phyloP scores from a whole-genome alignment of 139 green algal species.

The Closterium sp. region DNA sequence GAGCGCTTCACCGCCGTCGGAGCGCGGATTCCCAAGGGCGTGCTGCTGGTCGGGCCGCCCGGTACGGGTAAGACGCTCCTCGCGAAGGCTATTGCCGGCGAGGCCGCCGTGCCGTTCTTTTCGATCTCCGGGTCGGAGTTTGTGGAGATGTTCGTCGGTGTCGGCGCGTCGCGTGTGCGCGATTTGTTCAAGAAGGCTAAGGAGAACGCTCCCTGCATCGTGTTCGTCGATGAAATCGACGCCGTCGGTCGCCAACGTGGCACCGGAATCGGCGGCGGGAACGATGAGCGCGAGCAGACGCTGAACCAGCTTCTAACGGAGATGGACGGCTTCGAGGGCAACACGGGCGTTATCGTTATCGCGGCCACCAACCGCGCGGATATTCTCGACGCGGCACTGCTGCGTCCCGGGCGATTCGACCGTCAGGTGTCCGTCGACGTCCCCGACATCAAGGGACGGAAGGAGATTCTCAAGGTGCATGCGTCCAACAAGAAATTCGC shows the following conservation, averaged over 20 bases:
- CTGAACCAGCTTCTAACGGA: constrained; percentile 82
- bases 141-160: constrained; percentile 98
- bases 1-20: constrained; percentile 98
- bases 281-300: constrained; percentile 94
- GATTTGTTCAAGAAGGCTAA: constrained; percentile 99
- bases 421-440: constrained; percentile 90
- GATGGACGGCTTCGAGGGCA: constrained; percentile 98
- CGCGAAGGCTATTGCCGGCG: constrained; percentile 96
- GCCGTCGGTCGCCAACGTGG: constrained; percentile 92
- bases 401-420: constrained; percentile 97
- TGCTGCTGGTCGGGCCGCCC: constrained; percentile 92
- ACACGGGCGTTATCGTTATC: constrained; percentile 97
- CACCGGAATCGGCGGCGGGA: constrained; percentile 91
- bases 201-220: constrained; percentile 97
- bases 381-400: constrained; percentile 95
- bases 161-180: constrained; percentile 90
- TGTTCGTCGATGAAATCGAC: constrained; percentile 99
- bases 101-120: constrained; percentile 97
- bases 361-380: constrained; percentile 97
- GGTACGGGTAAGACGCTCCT: constrained; percentile 98
- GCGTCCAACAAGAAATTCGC: constrained; percentile 90
- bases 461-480: constrained; percentile 94
- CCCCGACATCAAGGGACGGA: constrained; percentile 91
- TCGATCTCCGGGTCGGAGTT: constrained; percentile 98
- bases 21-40: constrained; percentile 97